Evolutionary conservation across 768 basidiomycete species (phyloP).

Genomic region (Tylopilus vinaceipallidus): DNA sequence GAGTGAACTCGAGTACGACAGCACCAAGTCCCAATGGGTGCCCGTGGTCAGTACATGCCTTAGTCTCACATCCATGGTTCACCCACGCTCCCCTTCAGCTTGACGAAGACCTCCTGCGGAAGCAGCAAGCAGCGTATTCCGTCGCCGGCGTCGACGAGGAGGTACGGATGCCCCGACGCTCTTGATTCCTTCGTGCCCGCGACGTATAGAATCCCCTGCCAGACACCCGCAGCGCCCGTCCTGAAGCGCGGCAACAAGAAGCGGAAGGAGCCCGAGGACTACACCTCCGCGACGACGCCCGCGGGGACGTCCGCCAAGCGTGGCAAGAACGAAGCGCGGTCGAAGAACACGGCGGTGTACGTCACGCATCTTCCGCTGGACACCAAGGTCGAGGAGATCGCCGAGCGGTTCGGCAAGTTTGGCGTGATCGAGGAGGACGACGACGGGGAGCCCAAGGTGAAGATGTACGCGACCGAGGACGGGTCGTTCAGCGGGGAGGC

Average conservation of each 20-base stretch:
- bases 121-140: slow-evolving; percentile 95
- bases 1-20: slow-evolving; percentile 87
- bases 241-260: slow-evolving; percentile 78
- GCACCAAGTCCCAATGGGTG: slow-evolving; percentile 73
- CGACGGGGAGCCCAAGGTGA: slow-evolving; percentile 88
- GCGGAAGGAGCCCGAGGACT: slow-evolving; percentile 71
- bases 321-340: slow-evolving; percentile 52
- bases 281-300: slow-evolving; percentile 54
- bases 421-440: slow-evolving; percentile 94
- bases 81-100: slow-evolving; percentile 47
- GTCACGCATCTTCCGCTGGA: slow-evolving; percentile 81
- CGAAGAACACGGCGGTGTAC: slow-evolving; percentile 93
- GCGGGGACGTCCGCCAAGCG: slow-evolving; percentile 64
- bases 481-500: slow-evolving; percentile 93
- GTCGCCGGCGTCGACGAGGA: slow-evolving; percentile 92
- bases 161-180: slow-evolving; percentile 45
- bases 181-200: slow-evolving; percentile 22
- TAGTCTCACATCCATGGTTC: background rate
- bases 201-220: slow-evolving; percentile 21
- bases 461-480: slow-evolving; percentile 88
- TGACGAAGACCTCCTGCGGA: slow-evolving; percentile 81
- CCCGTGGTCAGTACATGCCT: slow-evolving; percentile 61
- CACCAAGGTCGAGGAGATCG: slow-evolving; percentile 69
- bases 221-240: slow-evolving; percentile 89
- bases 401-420: slow-evolving; percentile 86